These are phyloP conservation scores for Starmerella sirachaensis DNA, from an alignment of 805 yeast species.

Conservation along the genomic window DNA sequence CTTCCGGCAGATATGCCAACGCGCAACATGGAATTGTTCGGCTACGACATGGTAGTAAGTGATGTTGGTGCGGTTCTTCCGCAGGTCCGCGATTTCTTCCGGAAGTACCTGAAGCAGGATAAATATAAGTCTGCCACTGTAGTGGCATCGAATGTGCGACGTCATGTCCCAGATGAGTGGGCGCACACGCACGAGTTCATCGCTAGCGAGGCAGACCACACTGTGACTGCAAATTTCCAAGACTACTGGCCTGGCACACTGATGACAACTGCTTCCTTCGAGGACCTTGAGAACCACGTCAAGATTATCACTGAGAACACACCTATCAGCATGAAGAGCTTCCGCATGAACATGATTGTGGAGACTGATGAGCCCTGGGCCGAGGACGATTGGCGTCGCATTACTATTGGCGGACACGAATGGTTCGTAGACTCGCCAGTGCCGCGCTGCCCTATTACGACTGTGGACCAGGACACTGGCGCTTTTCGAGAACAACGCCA, in stretches of 20 bases:
- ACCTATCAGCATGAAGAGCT: conserved; percentile 17
- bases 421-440: conserved; percentile 23
- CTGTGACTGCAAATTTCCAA: conserved; percentile 20
- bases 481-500: conserved; percentile 15
- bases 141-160: conserved; percentile 20
- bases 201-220: conserved; percentile 11
- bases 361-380: conserved; percentile 24
- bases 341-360: conserved; percentile 27
- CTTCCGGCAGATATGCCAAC: conserved; percentile 8
- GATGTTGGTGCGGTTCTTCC: conserved; percentile 22
- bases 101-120: conserved; percentile 6
- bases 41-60: conserved; percentile 18
- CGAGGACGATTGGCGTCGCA: conserved; percentile 25
- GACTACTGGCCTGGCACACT: conserved; percentile 26
- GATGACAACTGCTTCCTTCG: conserved; percentile 21
- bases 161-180: conserved; percentile 13
- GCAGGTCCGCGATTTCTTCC: conserved; percentile 4
- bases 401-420: conserved; percentile 19
- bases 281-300: conserved; percentile 19
- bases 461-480: conserved; percentile 22
- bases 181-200: conserved; percentile 5
- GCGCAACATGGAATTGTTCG: conserved; percentile 21
- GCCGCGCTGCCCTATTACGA: conserved; percentile 26
- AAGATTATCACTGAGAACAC: conserved; percentile 16
- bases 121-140: conserved; percentile 18